Evolutionary conservation across 768 basidiomycete genomes (phyloP), one percentile per base, ranked within the genome.

Genomic region (Naganishia friedmannii): DNA sequence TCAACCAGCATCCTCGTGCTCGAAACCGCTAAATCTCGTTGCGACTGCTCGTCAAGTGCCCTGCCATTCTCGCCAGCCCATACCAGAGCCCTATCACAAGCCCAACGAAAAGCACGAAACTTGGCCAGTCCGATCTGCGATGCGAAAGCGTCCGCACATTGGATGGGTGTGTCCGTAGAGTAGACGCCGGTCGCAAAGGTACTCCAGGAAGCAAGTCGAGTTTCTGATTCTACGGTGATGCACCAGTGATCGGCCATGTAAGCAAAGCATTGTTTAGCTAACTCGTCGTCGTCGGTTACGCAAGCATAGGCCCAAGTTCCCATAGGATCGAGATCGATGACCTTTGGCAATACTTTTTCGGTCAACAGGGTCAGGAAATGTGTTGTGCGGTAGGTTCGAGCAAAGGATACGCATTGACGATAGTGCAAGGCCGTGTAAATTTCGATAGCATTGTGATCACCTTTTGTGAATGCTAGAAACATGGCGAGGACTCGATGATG

Each of bases 401-500:
- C 60, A n/a, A 63, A 63, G 19, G 37, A 10, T 28, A 23, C 60
- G 26, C 60, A 63, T 63, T 42, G 23, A n/a, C 13, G 42, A n/a
- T 63, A 63, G 23, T 63, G 60, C n/a, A 28, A 12, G 15, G 60
- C 60, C 0, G 60, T 63, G 23, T 1, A 10, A 4, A 45, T 42
- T 45, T 63, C 39, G 39, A 63, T 63, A 10, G 60, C 23, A 26
- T 63, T 26, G 10, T 26, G 39, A 34, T 42, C 19, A 26, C 39
- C 60, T 29, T 63, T 15, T 10, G 60, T 45, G 39, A 26, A 63
- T 2, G 39, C 21, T n/a, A 63, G 39, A 21, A 63, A 63, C 37
- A 42, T 37, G 9, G 37, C 60, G 60, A 63, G 60, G 29, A 63
- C 60, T 2, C 60, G 60, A 29, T 63, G 60, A 63, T 63, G 60